Evolutionary conservation across 1,139 yeast species (phyloP), one percentile per base, ranked within the genome.

Genomic region (Magnusiomyces tetraspermus): DNA sequence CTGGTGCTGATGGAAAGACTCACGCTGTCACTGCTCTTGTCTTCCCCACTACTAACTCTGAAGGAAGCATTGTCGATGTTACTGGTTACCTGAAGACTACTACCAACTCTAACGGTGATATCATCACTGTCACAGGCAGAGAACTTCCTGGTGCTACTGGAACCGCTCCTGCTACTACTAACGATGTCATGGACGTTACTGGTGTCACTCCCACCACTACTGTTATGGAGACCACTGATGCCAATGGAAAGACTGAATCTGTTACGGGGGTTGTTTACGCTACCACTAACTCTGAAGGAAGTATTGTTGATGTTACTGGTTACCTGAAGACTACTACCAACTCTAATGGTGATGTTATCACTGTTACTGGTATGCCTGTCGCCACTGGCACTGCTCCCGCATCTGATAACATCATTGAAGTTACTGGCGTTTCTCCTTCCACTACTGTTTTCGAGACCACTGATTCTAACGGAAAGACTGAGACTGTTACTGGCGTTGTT

Each of bases 21-120:
- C 33, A 36, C 10, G 6, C 49, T 15, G 33, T 36, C 21, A 46
- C 49, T n/a, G 43, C 23, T 5, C 43, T 46, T 37, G 49, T 46
- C 26, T 22, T 23, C 26, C 21, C 30, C 8, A 17, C 43, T 6
- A 46, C 49, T 23, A 33, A 22, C 15, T 33, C 49, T 33, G 40
- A 45, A 19, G 5, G n/a, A n/a, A n/a, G n/a, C n/a, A n/a, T n/a
- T n/a, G n/a, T n/a, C n/a, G n/a, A n/a, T n/a, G n/a, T n/a, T n/a
- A n/a, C n/a, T n/a, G n/a, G n/a, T n/a, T 28, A 44, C 36, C 37
- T 45, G 2, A 21, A 19, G 19, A 45, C 48, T 17, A 45, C 48
- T 17, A 31, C 48, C n/a, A 31, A 45, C 28, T 17, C 22, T 17
- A 22, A 28, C 21, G 48, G 48, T 2, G 21, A 21, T 28, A n/a